These are phyloP conservation scores for Aspergillus sp. DNA, from an alignment of 2,329 filamentous ascomycete species.

Conservation along the genomic window DNA sequence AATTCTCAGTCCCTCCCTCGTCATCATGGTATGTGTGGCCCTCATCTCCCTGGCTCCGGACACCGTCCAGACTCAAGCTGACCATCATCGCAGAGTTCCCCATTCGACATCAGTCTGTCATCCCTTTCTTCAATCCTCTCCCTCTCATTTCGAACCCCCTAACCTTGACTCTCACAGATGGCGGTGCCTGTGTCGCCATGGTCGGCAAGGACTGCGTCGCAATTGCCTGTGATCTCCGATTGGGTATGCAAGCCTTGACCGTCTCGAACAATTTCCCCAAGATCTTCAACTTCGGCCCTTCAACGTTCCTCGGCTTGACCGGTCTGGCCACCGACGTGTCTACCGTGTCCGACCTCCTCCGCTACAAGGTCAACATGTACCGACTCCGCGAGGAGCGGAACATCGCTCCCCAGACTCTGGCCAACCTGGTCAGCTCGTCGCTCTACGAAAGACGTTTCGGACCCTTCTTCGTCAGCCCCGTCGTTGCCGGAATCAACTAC, in stretches of 20 bases:
- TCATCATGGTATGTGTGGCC: conserved; percentile 32
- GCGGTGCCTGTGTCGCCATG: conserved; percentile 97
- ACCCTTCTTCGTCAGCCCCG: conserved; percentile 92
- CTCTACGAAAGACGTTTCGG: conserved; percentile 96
- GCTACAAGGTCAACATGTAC: conserved; percentile 99
- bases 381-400: conserved; percentile 94
- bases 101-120: conserved; percentile 88
- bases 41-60: conserved; percentile 3
- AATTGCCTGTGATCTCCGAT: conserved; percentile 97
- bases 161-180: conserved; percentile 50
- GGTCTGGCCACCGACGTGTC: conserved; percentile 94
- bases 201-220: conserved; percentile 99
- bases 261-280: conserved; percentile 99
- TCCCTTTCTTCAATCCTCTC: conserved; percentile 10
- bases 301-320: conserved; percentile 92
- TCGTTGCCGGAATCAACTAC: conserved; percentile 91
- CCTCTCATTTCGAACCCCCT: conserved; percentile 2
- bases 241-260: conserved; percentile 93
- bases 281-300: conserved; percentile 90
- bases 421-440: conserved; percentile 86
- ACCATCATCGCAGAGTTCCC: conserved; percentile 65
- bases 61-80: conserved; percentile 27
- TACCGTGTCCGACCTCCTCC: conserved; percentile 94
- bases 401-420: conserved; percentile 92
- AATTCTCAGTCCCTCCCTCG: conserved; percentile 9